Conservation (phyloP, 805 yeast genomes). For the Teunomyces cretensis region DNA sequence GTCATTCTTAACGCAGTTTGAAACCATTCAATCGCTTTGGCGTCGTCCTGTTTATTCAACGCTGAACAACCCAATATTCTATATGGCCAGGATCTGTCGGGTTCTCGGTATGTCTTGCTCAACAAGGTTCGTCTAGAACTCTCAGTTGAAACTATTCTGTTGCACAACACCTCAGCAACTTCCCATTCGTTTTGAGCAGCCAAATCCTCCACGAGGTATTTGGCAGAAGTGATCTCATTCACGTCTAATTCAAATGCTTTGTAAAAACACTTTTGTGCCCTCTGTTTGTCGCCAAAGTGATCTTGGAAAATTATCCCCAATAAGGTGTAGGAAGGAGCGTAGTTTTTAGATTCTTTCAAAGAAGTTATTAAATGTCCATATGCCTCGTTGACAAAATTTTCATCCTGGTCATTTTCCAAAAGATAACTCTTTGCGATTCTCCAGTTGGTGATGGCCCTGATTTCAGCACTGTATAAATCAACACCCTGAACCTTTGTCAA, state of each 20-base stretch:
- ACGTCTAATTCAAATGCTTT: constrained; percentile 87
- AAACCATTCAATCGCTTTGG: constrained; percentile 82
- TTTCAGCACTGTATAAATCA: constrained; percentile 52
- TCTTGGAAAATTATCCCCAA: constrained; percentile 73
- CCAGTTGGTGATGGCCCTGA: constrained; percentile 65
- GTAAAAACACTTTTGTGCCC: constrained; percentile 84
- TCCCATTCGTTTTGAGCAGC: constrained; percentile 76
- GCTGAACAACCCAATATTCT: constrained; percentile 80
- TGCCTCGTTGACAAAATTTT: constrained; percentile 42
- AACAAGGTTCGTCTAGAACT: constrained; percentile 50
- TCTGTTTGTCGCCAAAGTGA: constrained; percentile 53
- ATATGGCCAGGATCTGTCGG: constrained; percentile 76
- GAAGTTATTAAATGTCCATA: constrained; percentile 60
- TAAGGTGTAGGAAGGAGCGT: constrained; percentile 79
- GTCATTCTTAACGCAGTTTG: constrained; percentile 79
- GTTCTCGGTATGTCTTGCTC: constrained; percentile 24
- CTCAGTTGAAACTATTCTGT: constrained; percentile 63
- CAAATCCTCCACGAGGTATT: constrained; percentile 67
- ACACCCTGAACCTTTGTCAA: constrained; percentile 46
- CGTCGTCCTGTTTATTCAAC: constrained; percentile 68
- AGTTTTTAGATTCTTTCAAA: constrained; percentile 59
- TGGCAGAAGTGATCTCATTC: constrained; percentile 73
- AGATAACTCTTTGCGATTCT: constrained; percentile 68
- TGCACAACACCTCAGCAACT: constrained; percentile 71
- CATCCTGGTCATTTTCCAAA: constrained; percentile 20